Evolutionary conservation across 2,329 filamentous ascomycete species (phyloP), one percentile per base, ranked within the genome.

Genomic region (Clonostachys sp.): DNA sequence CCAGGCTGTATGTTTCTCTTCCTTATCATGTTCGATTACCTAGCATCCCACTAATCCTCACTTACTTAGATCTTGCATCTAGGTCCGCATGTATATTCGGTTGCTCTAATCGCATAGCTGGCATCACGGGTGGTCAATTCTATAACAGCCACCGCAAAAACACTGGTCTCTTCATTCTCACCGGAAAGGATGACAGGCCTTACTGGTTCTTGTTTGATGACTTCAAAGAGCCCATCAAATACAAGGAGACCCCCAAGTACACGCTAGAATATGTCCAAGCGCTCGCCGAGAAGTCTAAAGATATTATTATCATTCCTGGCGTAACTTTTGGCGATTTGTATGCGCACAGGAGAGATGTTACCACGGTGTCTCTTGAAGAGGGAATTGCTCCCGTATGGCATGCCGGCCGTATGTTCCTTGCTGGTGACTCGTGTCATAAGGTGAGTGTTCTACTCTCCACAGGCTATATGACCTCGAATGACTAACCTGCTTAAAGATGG

Each of bases 181-280:
- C 57, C 5, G 64, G 62, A 0, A 61, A 62, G 5, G 50, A 57
- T 2, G 47, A 55, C 6, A 52, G 60, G 2, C 48, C 63, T 1
- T 71, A 65, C 54, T 68, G 64, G 62, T 70, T 70, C 44, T 48
- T 66, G 12, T 65, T 65, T 33, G 52, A 59, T 20, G 58, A 58
- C 44, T 48, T 63, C 2, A 53, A 57, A 2, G 53, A 64, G 35
- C 48, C 55, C 4, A 60, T 55, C 16, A 57, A 58, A 40, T 57
- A 59, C 3, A 54, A 57, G 5, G 57, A 66, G 6, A 66, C 66
- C 14, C 65, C 64, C 0, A 53, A 46, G 7, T 69, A 58, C 52
- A 61, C 61, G 2, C 55, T 56, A 30, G 55, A 62, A 18, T 63
- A 69, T 42, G 61, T 65, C 41, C 53, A 51, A 3, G 12, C 46